A percentile compares a stretch with the other conserved stretches of the same genome.
Conservation (phyloP, 345 rosid species). For the Salix brachista region DNA sequence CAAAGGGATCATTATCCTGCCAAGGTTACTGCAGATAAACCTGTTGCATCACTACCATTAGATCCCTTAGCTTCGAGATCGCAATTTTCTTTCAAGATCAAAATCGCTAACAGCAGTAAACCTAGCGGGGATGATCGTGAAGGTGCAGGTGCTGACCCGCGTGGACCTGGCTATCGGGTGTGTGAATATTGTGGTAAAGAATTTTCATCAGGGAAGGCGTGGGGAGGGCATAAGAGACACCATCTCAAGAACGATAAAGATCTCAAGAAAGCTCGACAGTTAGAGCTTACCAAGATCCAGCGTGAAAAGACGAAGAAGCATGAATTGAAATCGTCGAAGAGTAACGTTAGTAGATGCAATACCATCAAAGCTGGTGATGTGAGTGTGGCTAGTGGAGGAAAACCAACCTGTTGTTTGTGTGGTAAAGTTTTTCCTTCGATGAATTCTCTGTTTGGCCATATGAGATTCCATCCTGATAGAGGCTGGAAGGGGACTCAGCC, state of each 20-base stretch:
- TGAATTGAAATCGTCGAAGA: background rate
- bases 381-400: conserved; percentile 1
- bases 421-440: background rate
- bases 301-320: background rate
- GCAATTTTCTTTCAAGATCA: background rate
- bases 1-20: background rate
- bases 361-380: conserved; percentile 9
- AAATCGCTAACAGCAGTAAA: background rate
- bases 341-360: background rate
- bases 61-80: background rate
- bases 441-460: conserved; percentile 14
- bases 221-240: conserved; percentile 19
- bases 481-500: conserved; percentile 9
- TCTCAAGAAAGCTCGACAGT: background rate
- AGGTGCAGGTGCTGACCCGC: background rate
- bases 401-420: conserved; percentile 7
- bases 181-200: conserved; percentile 6
- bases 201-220: conserved; percentile 11
- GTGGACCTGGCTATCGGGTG: background rate
- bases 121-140: background rate
- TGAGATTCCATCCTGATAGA: conserved; percentile 11
- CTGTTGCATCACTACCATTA: too few species aligned
- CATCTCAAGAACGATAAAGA: conserved; percentile 5
- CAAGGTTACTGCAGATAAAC: background rate
- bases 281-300: background rate